Conservation (phyloP, 2,329 filamentous ascomycete genomes). For the Talaromyces sp. region DNA sequence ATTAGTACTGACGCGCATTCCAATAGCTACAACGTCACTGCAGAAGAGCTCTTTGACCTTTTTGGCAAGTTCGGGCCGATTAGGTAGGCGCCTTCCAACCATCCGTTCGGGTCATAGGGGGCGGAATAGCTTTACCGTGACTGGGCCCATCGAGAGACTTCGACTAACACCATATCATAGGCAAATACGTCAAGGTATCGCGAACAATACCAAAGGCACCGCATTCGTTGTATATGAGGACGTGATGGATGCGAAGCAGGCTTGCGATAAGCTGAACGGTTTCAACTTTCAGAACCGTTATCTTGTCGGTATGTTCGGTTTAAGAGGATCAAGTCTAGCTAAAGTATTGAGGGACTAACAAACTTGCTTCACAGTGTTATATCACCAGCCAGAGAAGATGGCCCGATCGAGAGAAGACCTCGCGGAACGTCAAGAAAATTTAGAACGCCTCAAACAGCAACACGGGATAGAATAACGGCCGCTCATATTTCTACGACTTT, state of each 20-base stretch:
- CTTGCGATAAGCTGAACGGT: constrained; percentile 98
- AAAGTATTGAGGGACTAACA: not conserved
- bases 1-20: not conserved
- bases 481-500: constrained; percentile 3
- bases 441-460: constrained; percentile 97
- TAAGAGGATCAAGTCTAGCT: too few species aligned
- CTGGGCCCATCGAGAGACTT: not conserved
- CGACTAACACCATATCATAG: constrained; percentile 47
- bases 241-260: constrained; percentile 97
- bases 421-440: constrained; percentile 87
- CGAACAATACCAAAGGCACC: constrained; percentile 95
- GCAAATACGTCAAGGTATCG: constrained; percentile 97
- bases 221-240: constrained; percentile 99
- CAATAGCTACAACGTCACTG: constrained; percentile 92
- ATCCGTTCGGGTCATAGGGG: not conserved
- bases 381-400: constrained; percentile 77
- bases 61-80: constrained; percentile 97
- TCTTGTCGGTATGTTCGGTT: constrained; percentile 73
- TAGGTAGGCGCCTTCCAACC: constrained; percentile 60
- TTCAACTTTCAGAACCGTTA: constrained; percentile 99
- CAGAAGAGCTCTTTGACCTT: constrained; percentile 96
- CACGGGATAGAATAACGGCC: constrained; percentile 90
- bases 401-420: constrained; percentile 87
- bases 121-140: not conserved
- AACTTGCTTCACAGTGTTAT: constrained; percentile 52